Conservation (phyloP, 2,329 filamentous ascomycete species). For the Hypoxylon sp. region DNA sequence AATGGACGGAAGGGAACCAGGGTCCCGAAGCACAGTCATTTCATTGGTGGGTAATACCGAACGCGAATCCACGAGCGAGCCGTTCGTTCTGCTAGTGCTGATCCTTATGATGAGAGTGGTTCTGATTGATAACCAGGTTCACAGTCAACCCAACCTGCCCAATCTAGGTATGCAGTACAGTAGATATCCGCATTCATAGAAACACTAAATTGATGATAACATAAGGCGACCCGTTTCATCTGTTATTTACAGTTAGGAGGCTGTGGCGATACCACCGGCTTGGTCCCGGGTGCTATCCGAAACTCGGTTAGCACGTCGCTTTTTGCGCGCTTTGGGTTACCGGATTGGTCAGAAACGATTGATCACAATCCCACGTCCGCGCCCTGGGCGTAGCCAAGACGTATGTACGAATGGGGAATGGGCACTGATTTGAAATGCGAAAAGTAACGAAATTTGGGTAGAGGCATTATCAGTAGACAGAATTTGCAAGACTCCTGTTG, state of each 20-base stretch:
- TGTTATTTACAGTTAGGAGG: constrained; percentile 16
- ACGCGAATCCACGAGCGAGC: constrained; percentile 2
- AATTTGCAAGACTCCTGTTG: constrained; percentile 1
- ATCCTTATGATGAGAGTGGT: constrained; percentile 24
- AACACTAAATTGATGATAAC: constrained; percentile 14
- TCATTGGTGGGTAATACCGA: constrained; percentile 20
- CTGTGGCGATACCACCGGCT: constrained; percentile 14
- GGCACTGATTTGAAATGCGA: constrained; percentile 8
- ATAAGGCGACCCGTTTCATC: background rate
- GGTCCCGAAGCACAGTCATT: background rate
- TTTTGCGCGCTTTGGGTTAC: constrained; percentile 6
- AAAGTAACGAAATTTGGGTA: background rate
- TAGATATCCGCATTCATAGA: constrained; percentile 20
- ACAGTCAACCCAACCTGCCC: background rate
- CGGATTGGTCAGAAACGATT: constrained; percentile 24
- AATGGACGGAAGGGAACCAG: constrained; percentile 2
- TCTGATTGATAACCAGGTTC: constrained; percentile 17
- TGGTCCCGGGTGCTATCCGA: constrained; percentile 25
- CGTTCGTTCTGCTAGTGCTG: constrained; percentile 5
- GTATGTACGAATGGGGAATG: constrained; percentile 13
- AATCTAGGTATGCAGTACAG: too few relatives aligned
- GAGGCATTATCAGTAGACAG: background rate
- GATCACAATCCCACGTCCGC: constrained; percentile 28
- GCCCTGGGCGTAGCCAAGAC: constrained; percentile 7
- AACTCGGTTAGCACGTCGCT: constrained; percentile 28